These are phyloP conservation scores for Nigrospora oryzae DNA, from an alignment of 2,329 filamentous ascomycete genomes.

Conservation along the genomic window DNA sequence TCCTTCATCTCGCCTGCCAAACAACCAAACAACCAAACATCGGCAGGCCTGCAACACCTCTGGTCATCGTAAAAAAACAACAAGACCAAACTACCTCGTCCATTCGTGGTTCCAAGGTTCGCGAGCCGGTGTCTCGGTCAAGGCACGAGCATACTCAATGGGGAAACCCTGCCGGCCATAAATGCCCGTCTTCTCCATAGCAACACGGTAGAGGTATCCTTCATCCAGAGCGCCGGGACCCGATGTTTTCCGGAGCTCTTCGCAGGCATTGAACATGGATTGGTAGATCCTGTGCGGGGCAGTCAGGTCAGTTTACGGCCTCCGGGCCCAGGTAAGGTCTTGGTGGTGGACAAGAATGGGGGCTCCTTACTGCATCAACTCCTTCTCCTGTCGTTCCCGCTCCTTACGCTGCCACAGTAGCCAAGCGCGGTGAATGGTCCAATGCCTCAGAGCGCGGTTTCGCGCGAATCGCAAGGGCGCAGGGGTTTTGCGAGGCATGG, in stretches of 20 bases:
- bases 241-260: constrained; percentile 61
- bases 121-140: constrained; percentile 73
- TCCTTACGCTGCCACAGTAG: constrained; percentile 67
- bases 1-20: too few relatives aligned
- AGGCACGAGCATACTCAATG: constrained; percentile 80
- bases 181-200: constrained; percentile 84
- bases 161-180: constrained; percentile 67
- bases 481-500: constrained; percentile 42
- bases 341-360: background rate
- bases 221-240: constrained; percentile 49
- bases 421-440: constrained; percentile 98
- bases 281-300: constrained; percentile 49
- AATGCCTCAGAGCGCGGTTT: constrained; percentile 82
- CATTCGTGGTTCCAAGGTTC: constrained; percentile 91
- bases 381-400: constrained; percentile 53
- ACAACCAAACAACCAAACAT: too few relatives aligned
- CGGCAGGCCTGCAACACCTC: too few relatives aligned
- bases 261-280: constrained; percentile 76
- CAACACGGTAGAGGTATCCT: constrained; percentile 74
- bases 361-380: constrained; percentile 53
- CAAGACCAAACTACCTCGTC: constrained; percentile 48
- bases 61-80: too few relatives aligned
- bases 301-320: constrained; percentile 4
- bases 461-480: constrained; percentile 81
- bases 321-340: background rate